phyloP scores from a whole-genome alignment of 768 basidiomycete species.

The Tremella yokohamensis region DNA sequence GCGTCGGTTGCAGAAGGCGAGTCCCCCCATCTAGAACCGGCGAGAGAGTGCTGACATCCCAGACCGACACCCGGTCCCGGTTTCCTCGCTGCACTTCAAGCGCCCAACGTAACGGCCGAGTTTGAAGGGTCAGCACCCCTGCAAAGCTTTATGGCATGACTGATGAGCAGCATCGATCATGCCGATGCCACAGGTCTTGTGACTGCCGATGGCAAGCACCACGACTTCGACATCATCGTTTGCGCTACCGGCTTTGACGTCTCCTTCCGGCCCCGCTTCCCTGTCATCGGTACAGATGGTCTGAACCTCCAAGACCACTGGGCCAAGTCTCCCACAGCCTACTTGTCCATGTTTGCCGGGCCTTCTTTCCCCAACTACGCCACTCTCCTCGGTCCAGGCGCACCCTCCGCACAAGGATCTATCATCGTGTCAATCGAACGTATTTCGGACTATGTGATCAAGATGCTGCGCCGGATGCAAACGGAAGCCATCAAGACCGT shows the following conservation, averaged over 20 bases:
- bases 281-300: conserved; percentile 58
- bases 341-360: conserved; percentile 29
- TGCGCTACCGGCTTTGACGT: conserved; percentile 15
- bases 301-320: conserved; percentile 59
- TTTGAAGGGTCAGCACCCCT: conserved; percentile 4
- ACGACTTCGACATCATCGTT: no score
- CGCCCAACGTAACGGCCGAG: conserved; percentile 17
- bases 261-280: conserved; percentile 53
- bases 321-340: conserved; percentile 37
- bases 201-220: no score
- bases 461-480: conserved; percentile 59
- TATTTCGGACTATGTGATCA: conserved; percentile 17
- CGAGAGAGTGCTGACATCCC: no score
- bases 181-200: no score
- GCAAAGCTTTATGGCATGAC: no score
- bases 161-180: no score
- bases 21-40: no score
- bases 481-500: conserved; percentile 63
- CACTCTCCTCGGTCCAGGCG: background rate
- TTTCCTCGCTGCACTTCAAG: conserved; percentile 26
- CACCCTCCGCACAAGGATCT: background rate
- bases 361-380: conserved; percentile 27
- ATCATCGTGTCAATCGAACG: background rate
- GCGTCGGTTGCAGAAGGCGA: conserved; percentile 23
- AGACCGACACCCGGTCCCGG: conserved; percentile 34